Base-by-base conservation (phyloP, 2,329 filamentous ascomycete species). In the Tolypocladium tropicale region DNA sequence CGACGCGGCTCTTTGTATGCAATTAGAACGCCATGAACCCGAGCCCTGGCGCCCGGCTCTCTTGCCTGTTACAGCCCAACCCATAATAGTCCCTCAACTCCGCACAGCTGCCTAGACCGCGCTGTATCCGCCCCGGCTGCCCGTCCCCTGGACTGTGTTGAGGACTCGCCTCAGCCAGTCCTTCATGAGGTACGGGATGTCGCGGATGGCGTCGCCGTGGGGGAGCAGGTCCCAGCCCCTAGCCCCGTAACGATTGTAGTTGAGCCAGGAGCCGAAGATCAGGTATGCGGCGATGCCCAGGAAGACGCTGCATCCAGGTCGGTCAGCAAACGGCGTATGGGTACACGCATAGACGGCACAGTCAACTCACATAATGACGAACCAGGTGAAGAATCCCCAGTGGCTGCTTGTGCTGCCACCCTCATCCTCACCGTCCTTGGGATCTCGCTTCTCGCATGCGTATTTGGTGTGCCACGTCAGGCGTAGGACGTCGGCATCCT, bases 331-430 rank as follows among this genome's bases (percentile, higher is more conserved):
- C 11, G 6, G 2, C 14, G 18, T 23, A 14, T 10, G 18, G 12
- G 28, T 11, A 11, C 6, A 14, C 25, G 25, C 33, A 23, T 16
- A 6, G 34, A 10, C 16, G 16, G 14, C 30, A 11, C 12, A 37
- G 30, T 21, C 25, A 61, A 79, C 89, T 79, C 74, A 95, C 91
- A 97, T 84, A 63, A 99, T 85, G 63, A 97, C 83, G 66, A 97
- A 82, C 94, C 94, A 99, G 21, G 93, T 96, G 67, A 97, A 97
- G 77, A 96, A 94, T 2, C 94, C 94, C 94, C 93, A 97, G 67
- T 83, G 80, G 21, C 71, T 71, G 54, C 77, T 76, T 56, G 76
- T 70, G 46, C 76, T 74, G 11, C 73, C 75, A 52, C 75, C 72
- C 28, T 64, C 65, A 23, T 71, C 72, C 21, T 76, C 73, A 7